phyloP scores from a whole-genome alignment of 2,329 filamentous ascomycete genomes.

The Verticillium klebahnii region DNA sequence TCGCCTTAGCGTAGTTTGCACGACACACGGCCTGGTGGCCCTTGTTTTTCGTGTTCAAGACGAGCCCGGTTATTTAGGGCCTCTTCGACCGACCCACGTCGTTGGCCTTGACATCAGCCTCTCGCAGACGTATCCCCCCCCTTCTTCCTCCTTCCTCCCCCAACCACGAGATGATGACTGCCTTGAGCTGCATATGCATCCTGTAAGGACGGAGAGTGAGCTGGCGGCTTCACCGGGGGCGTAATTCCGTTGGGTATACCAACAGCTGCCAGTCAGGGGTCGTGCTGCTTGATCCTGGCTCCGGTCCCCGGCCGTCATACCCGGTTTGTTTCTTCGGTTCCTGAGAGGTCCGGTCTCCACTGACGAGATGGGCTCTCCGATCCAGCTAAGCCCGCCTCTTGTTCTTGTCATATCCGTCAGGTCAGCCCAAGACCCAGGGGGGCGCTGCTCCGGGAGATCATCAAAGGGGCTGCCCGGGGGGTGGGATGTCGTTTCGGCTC shows the following conservation, averaged over 20 bases:
- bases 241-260: background rate
- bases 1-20: background rate
- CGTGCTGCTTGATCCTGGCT: background rate
- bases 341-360: conserved; percentile 5
- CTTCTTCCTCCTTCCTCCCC: background rate
- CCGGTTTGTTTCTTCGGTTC: conserved; percentile 11
- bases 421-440: conserved; percentile 6
- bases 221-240: background rate
- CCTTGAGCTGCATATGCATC: background rate
- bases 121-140: too few relatives aligned
- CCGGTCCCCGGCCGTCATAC: conserved; percentile 4
- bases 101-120: background rate
- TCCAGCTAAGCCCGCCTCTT: conserved; percentile 4
- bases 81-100: background rate
- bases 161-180: background rate
- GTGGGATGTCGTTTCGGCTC: background rate
- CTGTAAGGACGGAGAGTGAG: background rate
- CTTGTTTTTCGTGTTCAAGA: background rate
- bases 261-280: background rate
- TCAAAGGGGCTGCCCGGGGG: conserved; percentile 8
- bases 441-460: conserved; percentile 11
- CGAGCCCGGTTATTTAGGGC: background rate
- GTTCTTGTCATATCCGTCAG: background rate
- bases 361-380: conserved; percentile 6
- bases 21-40: background rate